Evolutionary conservation across 2,329 filamentous ascomycete genomes (phyloP).

Genomic region (Penicillium sp.): DNA sequence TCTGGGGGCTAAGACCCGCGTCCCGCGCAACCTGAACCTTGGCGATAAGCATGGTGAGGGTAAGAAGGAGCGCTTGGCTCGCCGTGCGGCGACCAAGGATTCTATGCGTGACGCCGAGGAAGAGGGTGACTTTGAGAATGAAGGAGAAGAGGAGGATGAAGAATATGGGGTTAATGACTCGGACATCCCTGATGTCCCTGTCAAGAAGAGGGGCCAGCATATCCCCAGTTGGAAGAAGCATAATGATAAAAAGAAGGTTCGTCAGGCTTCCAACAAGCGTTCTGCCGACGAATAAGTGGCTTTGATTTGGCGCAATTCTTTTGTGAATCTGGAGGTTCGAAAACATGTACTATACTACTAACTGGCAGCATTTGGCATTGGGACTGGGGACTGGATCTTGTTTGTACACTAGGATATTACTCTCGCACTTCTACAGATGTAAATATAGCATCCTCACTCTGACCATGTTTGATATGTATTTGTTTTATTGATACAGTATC

Average conservation of each 20-base stretch:
- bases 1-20: conserved; percentile 83
- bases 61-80: conserved; percentile 43
- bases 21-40: conserved; percentile 60
- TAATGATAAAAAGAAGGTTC: conserved; percentile 44
- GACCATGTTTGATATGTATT: not conserved
- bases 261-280: conserved; percentile 44
- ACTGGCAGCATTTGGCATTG: conserved; percentile 14
- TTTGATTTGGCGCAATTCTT: not conserved
- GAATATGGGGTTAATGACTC: conserved; percentile 25
- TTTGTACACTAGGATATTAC: conserved; percentile 24
- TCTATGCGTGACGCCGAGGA: conserved; percentile 21
- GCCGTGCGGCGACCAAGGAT: conserved; percentile 32
- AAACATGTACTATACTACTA: conserved; percentile 16
- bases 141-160: conserved; percentile 29
- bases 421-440: conserved; percentile 19
- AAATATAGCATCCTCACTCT: conserved; percentile 31
- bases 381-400: conserved; percentile 13
- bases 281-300: conserved; percentile 14
- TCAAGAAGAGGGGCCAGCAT: conserved; percentile 36
- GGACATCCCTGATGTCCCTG: conserved; percentile 18
- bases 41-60: conserved; percentile 50
- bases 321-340: conserved; percentile 3
- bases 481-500: not conserved
- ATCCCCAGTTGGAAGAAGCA: conserved; percentile 47
- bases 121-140: conserved; percentile 25